Percentiles rank a stretch among this genome's conserved stretches.
These are phyloP conservation scores for Penicillium hesseltinei DNA, from an alignment of 2,329 filamentous ascomycete genomes.

Conservation along the genomic window DNA sequence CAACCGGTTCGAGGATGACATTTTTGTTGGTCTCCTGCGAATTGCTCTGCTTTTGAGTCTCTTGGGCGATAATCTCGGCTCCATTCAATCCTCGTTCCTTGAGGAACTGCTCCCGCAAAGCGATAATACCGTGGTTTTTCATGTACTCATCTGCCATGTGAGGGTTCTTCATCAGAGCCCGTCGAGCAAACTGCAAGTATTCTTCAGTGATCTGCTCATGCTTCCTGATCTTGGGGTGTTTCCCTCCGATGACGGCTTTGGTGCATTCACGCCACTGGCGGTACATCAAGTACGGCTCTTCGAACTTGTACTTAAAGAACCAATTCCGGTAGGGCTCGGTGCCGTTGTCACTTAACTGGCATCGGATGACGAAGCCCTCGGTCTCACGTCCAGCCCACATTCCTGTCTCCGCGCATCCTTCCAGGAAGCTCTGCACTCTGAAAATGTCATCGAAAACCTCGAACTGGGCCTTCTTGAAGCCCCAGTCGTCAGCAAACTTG, in stretches of 20 bases:
- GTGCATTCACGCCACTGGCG: slow-evolving; percentile 98
- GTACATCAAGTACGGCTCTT: slow-evolving; percentile 98
- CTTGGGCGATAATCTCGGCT: slow-evolving; percentile 78
- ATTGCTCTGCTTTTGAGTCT: slow-evolving; percentile 48
- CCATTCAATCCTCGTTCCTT: slow-evolving; percentile 80
- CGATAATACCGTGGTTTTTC: slow-evolving; percentile 91
- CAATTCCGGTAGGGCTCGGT: slow-evolving; percentile 71
- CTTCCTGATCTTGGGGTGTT: slow-evolving; percentile 75
- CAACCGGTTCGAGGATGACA: slow-evolving; percentile 82
- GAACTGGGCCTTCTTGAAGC: slow-evolving; percentile 84
- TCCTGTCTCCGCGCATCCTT: slow-evolving; percentile 81
- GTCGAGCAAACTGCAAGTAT: slow-evolving; percentile 79
- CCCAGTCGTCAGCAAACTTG: slow-evolving; percentile 86
- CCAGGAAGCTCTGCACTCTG: slow-evolving; percentile 75
- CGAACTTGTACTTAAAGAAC: slow-evolving; percentile 99
- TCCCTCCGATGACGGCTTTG: slow-evolving; percentile 77
- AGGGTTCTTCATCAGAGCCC: slow-evolving; percentile 67
- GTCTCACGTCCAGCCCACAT: slow-evolving; percentile 88
- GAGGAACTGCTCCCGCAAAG: slow-evolving; percentile 83
- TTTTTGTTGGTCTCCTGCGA: slow-evolving; percentile 58
- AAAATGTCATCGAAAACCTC: slow-evolving; percentile 72
- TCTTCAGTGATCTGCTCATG: slow-evolving; percentile 87
- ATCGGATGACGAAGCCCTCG: slow-evolving; percentile 94
- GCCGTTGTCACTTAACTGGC: slow-evolving; percentile 60
- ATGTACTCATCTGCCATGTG: slow-evolving; percentile 70